These are phyloP conservation scores for Aethionema arabicum DNA, from an alignment of 345 rosid genomes.

Conservation along the genomic window DNA sequence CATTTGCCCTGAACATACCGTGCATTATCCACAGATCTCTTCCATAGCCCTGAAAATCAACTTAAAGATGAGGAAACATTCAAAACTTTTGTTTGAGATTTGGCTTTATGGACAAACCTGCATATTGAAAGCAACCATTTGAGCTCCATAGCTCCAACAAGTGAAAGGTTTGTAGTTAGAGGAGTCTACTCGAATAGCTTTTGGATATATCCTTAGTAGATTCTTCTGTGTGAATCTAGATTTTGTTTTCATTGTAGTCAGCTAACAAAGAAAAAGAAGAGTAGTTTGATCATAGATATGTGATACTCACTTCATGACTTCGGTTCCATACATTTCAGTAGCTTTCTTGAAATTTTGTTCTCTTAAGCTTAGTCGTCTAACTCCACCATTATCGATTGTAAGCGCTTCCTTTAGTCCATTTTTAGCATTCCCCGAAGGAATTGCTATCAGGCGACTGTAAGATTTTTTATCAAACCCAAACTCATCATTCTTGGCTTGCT, in stretches of 20 bases:
- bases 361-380: conserved; percentile 62
- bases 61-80: not conserved
- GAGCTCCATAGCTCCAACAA: conserved; percentile 88
- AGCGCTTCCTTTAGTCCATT: conserved; percentile 49
- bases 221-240: conserved; percentile 71
- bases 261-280: conserved; percentile 1
- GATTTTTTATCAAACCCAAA: conserved; percentile 33
- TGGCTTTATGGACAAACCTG: conserved; percentile 47
- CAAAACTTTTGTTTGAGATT: not conserved
- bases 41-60: conserved; percentile 55
- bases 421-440: conserved; percentile 62
- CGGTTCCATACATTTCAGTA: conserved; percentile 46
- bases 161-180: conserved; percentile 69
- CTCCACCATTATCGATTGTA: conserved; percentile 47
- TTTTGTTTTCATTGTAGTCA: not conserved
- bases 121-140: conserved; percentile 91
- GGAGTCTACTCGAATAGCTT: conserved; percentile 58
- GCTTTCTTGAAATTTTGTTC: conserved; percentile 67
- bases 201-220: conserved; percentile 72
- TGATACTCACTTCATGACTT: conserved; percentile 54
- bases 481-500: conserved; percentile 37
- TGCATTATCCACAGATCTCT: conserved; percentile 80
- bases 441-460: conserved; percentile 53
- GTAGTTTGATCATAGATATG: not conserved
- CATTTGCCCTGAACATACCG: conserved; percentile 71